A percentile compares a stretch with the other conserved stretches of the same genome.
Evolutionary conservation across 345 rosid species (phyloP).

Genomic region (Pugionium dolabratum): DNA sequence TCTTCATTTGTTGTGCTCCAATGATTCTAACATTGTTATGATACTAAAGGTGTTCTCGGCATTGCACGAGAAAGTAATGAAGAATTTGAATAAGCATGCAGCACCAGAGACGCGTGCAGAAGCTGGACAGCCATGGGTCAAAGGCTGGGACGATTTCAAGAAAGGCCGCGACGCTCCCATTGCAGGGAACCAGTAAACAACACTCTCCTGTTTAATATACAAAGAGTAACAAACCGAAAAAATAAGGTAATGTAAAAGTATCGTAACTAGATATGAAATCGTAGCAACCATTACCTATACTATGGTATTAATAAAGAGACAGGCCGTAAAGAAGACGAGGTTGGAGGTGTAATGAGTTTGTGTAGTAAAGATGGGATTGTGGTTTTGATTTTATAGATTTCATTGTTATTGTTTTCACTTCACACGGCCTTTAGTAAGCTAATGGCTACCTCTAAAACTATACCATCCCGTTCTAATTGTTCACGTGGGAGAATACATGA

Average conservation of each 20-base stretch:
- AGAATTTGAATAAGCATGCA: constrained; percentile 38
- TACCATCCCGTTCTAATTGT: too few relatives aligned
- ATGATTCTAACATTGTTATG: constrained; percentile 3
- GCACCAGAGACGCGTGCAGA: constrained; percentile 45
- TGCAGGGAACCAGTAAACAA: constrained; percentile 37
- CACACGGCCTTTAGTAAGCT: too few relatives aligned
- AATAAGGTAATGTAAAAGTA: constrained; percentile 4
- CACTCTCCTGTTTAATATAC: background rate
- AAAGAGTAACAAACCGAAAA: background rate
- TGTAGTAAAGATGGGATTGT: background rate
- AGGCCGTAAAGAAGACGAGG: background rate
- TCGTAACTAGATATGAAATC: constrained; percentile 18
- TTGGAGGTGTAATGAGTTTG: background rate
- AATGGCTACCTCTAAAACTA: too few relatives aligned
- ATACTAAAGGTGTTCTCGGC: constrained; percentile 66
- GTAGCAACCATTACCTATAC: background rate
- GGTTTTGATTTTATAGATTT: too few relatives aligned
- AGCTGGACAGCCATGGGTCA: constrained; percentile 45
- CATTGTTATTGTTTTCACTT: too few relatives aligned
- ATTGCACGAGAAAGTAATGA: constrained; percentile 62
- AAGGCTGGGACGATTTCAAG: constrained; percentile 49
- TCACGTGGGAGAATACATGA: too few relatives aligned
- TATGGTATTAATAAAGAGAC: constrained; percentile 27
- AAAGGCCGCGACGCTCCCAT: constrained; percentile 44
- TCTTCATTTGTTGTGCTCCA: background rate